A percentile compares a stretch with the other conserved stretches of the same genome.
These are phyloP conservation scores for Guyanaporus albipodus DNA, from an alignment of 768 basidiomycete genomes.

Conservation along the genomic window DNA sequence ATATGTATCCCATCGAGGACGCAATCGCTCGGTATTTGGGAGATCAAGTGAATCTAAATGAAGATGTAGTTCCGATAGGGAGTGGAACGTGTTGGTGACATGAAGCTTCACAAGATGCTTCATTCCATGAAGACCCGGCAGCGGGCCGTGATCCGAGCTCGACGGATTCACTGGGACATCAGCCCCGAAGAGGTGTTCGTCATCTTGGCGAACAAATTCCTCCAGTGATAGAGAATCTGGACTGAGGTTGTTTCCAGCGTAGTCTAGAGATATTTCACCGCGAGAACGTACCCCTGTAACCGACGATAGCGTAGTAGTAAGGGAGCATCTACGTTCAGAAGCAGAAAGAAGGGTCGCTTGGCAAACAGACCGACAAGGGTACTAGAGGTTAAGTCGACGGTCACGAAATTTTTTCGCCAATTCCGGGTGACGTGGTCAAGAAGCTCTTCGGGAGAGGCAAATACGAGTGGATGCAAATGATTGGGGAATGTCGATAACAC, in stretches of 20 bases:
- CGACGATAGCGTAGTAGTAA: slow-evolving; percentile 64
- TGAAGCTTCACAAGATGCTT: slow-evolving; percentile 55
- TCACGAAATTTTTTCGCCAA: slow-evolving; percentile 82
- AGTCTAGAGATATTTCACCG: background rate
- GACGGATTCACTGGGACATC: slow-evolving; percentile 8
- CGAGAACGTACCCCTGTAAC: slow-evolving; percentile 42
- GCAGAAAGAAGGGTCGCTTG: slow-evolving; percentile 87
- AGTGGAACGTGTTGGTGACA: slow-evolving; percentile 60
- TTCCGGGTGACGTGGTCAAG: slow-evolving; percentile 74
- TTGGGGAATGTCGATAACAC: slow-evolving; percentile 17
- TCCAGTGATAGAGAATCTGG: slow-evolving; percentile 46
- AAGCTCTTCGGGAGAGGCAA: slow-evolving; percentile 47
- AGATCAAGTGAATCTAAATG: slow-evolving; percentile 71
- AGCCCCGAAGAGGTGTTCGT: slow-evolving; percentile 60
- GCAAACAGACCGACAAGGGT: slow-evolving; percentile 63
- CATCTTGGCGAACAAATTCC: slow-evolving; percentile 71
- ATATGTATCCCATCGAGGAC: slow-evolving; percentile 94
- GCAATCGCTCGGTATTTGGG: slow-evolving; percentile 64
- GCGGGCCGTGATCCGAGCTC: slow-evolving; percentile 16
- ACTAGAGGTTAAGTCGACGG: slow-evolving; percentile 58
- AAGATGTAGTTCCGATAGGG: slow-evolving; percentile 48
- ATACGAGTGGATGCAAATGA: slow-evolving; percentile 28
- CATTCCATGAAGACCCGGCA: slow-evolving; percentile 18
- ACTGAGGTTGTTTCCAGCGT: slow-evolving; percentile 17
- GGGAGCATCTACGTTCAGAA: slow-evolving; percentile 82